Evolutionary conservation across 208 protist species (phyloP), one percentile per base, ranked within the genome.

Genomic region (Crithidia bombi): DNA sequence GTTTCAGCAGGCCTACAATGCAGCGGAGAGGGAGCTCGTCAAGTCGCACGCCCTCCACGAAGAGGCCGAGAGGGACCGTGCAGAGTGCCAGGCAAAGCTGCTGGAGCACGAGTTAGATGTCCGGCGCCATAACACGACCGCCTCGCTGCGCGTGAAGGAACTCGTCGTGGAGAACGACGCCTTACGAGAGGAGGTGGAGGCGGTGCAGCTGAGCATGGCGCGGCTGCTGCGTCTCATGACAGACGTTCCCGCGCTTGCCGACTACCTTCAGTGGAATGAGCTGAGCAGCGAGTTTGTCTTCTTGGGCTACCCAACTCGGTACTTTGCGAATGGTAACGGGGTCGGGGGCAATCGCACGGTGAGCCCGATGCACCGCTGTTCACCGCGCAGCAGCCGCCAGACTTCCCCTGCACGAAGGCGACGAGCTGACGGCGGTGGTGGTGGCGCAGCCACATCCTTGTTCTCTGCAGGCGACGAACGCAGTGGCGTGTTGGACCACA

Each of bases 211-310:
- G 6, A 94, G 91, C 67, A 85, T 91, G 76, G 81, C 85, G 25
- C 84, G 88, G 7, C 73, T 96, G 68, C 76, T 96, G 65, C 81
- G 73, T n/a, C 57, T 96, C 23, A 71, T 96, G 49, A 65, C 72
- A 7, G 75, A 90, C 51, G 85, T 96, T n/a, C 91, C 91, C n/a
- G 61, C 73, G 17, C 66, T 96, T 59, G 63, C 62, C 12, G 68
- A 81, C 26, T 92, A 85, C 61, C 59, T 96, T 50, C 51, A 55
- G 64, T 85, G 76, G 84, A 83, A 80, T 58, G 85, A 83, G 65
- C 62, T 82, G 46, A 54, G 35, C 57, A 84, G 73, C 66, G 77
- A 75, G 49, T 95, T 85, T 85, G 89, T 89, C 50, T 91, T 89
- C 55, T 63, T 87, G 25, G 86, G 83, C 50, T 92, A 89, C 66